phyloP scores from a whole-genome alignment of 371 early-diverging fungal genomes.

The Funneliformis caledonium region DNA sequence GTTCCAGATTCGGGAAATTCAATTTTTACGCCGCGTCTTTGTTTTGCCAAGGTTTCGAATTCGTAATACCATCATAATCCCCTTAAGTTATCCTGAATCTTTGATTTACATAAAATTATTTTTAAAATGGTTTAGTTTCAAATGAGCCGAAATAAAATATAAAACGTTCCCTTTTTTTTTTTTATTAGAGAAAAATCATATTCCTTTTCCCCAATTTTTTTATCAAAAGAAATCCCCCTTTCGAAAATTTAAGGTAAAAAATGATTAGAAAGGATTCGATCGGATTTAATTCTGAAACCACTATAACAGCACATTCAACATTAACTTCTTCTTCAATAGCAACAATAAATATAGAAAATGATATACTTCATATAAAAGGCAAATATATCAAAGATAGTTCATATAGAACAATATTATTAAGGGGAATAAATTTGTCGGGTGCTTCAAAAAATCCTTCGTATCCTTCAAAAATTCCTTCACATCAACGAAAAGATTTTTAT shows the following conservation, averaged over 20 bases:
- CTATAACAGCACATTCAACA: background rate
- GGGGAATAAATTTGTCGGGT: constrained; percentile 71
- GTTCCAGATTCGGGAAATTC: no score
- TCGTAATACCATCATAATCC: no score
- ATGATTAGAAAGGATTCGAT: background rate
- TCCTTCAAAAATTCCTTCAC: constrained; percentile 53
- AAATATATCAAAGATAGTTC: constrained; percentile 65
- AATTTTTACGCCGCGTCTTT: no score
- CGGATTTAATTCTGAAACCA: background rate
- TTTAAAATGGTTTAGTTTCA: no score
- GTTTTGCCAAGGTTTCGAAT: no score
- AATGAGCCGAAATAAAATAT: no score
- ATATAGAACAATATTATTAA: constrained; percentile 59
- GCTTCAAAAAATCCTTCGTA: constrained; percentile 63
- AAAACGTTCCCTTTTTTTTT: no score
- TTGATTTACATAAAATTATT: no score
- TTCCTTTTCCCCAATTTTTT: background rate
- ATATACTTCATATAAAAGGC: constrained; percentile 56
- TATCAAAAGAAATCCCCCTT: background rate
- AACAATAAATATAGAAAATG: background rate
- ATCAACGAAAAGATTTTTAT: background rate
- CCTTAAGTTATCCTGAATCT: no score
- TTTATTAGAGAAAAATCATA: no score
- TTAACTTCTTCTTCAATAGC: background rate
- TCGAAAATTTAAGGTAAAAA: background rate